Evolutionary conservation across 2,329 filamentous ascomycete species (phyloP).

Genomic region (Xylariomycetidae sp.): DNA sequence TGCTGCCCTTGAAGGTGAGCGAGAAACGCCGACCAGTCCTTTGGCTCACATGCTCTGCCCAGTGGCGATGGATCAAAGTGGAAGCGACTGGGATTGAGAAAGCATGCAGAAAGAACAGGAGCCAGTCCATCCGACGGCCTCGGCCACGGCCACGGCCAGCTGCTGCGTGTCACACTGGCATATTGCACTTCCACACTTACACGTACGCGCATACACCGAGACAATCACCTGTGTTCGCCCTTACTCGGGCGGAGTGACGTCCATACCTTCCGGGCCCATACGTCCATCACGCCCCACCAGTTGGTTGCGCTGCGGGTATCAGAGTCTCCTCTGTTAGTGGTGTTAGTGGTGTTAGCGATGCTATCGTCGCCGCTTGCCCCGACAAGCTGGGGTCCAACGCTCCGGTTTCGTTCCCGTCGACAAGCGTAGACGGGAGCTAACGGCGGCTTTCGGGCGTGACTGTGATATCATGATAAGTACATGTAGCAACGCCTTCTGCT

Average conservation of each 20-base stretch:
- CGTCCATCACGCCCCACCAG: conserved; percentile 14
- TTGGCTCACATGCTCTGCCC: conserved; percentile 22
- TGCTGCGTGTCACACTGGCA: too few species aligned
- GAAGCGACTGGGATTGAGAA: conserved; percentile 11
- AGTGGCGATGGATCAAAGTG: conserved; percentile 16
- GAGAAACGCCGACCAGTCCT: conserved; percentile 23
- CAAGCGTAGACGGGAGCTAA: conserved; percentile 8
- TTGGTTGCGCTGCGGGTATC: conserved; percentile 5
- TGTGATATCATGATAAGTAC: conserved; percentile 25
- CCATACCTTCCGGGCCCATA: too few species aligned
- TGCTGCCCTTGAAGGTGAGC: too few species aligned
- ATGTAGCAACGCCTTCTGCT: conserved; percentile 16
- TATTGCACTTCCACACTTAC: too few species aligned
- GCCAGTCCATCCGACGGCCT: too few species aligned
- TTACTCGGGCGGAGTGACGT: too few species aligned
- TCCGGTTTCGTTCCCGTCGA: conserved; percentile 10
- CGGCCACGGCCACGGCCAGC: too few species aligned
- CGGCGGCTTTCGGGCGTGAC: conserved; percentile 3
- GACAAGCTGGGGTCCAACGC: conserved; percentile 1
- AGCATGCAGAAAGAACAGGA: too few species aligned
- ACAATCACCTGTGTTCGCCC: not conserved
- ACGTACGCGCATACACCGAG: conserved; percentile 15
- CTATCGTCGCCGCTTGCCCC: conserved; percentile 9
- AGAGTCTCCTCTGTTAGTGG: conserved; percentile 7
- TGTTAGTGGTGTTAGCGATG: conserved; percentile 14